phyloP scores from a whole-genome alignment of 164 flowering plant species.

The Warburgia ugandensis region DNA sequence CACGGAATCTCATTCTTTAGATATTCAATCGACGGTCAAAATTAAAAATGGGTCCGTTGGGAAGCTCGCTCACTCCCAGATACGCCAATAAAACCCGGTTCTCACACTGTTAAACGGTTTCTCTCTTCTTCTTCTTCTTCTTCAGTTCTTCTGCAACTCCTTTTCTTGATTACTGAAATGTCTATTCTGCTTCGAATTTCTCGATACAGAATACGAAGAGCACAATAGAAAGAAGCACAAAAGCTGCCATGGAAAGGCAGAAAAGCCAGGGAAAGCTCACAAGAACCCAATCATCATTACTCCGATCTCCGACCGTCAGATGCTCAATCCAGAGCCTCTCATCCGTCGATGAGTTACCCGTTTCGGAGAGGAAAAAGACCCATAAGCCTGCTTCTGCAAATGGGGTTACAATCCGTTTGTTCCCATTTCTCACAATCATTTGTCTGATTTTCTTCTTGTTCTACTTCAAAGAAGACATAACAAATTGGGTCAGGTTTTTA shows the following conservation, averaged over 20 bases:
- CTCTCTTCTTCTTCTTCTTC: background rate
- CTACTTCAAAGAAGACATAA: slow-evolving; percentile 33
- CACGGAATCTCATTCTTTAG: background rate
- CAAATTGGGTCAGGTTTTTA: slow-evolving; percentile 58
- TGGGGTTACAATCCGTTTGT: too few relatives aligned
- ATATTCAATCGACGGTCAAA: slow-evolving; percentile 1
- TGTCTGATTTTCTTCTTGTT: slow-evolving; percentile 31
- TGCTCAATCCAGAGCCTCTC: slow-evolving; percentile 69
- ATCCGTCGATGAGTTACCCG: slow-evolving; percentile 35
- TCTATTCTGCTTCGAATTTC: slow-evolving; percentile 25
- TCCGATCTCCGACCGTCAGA: slow-evolving; percentile 73
- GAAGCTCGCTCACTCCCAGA: slow-evolving; percentile 8
- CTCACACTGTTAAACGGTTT: background rate
- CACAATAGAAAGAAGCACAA: background rate
- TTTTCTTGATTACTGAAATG: slow-evolving; percentile 8
- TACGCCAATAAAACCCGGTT: slow-evolving; percentile 1
- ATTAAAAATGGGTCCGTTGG: slow-evolving; percentile 19
- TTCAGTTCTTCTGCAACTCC: background rate
- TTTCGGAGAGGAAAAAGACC: slow-evolving; percentile 24
- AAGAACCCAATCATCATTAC: slow-evolving; percentile 70
- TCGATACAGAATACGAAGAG: slow-evolving; percentile 24
- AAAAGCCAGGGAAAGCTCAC: slow-evolving; percentile 55
- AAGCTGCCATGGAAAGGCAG: slow-evolving; percentile 45
- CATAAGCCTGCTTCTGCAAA: slow-evolving; percentile 17
- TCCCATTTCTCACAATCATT: too few relatives aligned